phyloP scores from a whole-genome alignment of 495 filamentous ascomycete genomes.

The Aspergillus funiculosus region DNA sequence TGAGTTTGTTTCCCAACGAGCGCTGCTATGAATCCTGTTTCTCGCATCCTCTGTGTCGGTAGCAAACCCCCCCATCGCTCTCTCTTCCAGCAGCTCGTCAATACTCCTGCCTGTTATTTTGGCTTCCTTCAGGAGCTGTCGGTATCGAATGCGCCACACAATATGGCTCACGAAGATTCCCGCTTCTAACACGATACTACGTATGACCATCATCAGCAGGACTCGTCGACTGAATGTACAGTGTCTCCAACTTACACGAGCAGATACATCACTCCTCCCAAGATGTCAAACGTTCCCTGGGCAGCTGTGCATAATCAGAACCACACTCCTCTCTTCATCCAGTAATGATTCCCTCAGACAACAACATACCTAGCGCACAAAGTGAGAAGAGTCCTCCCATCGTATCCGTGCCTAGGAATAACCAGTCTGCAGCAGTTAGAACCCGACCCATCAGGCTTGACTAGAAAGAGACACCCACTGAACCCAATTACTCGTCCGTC shows the following conservation, averaged over 20 bases:
- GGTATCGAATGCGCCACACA: conserved; percentile 61
- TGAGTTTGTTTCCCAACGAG: no score
- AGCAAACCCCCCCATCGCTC: background rate
- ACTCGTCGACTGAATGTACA: background rate
- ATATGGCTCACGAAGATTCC: conserved; percentile 66
- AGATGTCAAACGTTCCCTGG: conserved; percentile 63
- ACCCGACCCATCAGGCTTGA: conserved; percentile 1
- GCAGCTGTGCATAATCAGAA: conserved; percentile 40
- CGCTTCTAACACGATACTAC: conserved; percentile 56
- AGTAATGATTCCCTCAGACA: no score
- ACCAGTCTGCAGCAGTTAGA: conserved; percentile 37
- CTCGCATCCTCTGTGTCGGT: conserved; percentile 2
- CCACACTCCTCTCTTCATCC: no score
- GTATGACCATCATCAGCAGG: background rate
- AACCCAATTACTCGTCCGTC: conserved; percentile 65
- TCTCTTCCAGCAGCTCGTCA: conserved; percentile 52
- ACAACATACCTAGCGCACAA: conserved; percentile 55
- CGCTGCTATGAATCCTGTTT: no score
- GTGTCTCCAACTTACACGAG: conserved; percentile 58
- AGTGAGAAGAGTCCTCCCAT: conserved; percentile 69
- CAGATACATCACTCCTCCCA: conserved; percentile 66
- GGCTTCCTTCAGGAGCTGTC: conserved; percentile 52
- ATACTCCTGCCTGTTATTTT: conserved; percentile 53
- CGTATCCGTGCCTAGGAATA: conserved; percentile 66
- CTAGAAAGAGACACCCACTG: conserved; percentile 36